Percentiles rank a stretch among this genome's conserved stretches.
Evolutionary conservation across 2,329 filamentous ascomycete species (phyloP).

Genomic region (Colletotrichum endophyticum): DNA sequence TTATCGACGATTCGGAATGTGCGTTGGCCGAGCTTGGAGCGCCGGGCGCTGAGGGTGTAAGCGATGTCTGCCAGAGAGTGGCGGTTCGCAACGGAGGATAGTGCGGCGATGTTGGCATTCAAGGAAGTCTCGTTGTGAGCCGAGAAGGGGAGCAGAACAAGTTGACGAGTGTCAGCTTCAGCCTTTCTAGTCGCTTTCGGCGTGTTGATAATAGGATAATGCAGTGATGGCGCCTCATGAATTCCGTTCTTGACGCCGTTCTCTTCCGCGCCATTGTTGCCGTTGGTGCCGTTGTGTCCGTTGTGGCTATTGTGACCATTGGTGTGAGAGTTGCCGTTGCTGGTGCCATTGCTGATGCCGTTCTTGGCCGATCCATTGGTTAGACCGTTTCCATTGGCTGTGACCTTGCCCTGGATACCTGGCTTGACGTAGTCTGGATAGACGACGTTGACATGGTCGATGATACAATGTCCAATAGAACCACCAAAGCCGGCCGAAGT

Average conservation of each 20-base stretch:
- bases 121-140: conserved; percentile 25
- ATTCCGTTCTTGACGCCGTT: not conserved
- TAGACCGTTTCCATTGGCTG: not conserved
- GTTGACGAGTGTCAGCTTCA: conserved; percentile 18
- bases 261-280: not conserved
- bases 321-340: not conserved
- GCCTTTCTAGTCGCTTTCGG: not conserved
- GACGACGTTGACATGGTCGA: not conserved
- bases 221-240: not conserved
- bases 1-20: not conserved
- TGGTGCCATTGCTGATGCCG: not conserved
- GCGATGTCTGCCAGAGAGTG: not conserved
- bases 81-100: not conserved
- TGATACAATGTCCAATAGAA: not conserved
- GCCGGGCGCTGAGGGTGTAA: not conserved
- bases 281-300: not conserved
- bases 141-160: conserved; percentile 26
- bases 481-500: not conserved
- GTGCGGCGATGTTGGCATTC: conserved; percentile 16
- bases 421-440: not conserved
- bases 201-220: not conserved
- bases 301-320: not conserved
- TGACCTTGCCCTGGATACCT: not conserved
- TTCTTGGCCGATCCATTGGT: not conserved
- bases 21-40: not conserved